Conservation (phyloP, 352 stramenopile genomes). For the Pythium phragmitis region DNA sequence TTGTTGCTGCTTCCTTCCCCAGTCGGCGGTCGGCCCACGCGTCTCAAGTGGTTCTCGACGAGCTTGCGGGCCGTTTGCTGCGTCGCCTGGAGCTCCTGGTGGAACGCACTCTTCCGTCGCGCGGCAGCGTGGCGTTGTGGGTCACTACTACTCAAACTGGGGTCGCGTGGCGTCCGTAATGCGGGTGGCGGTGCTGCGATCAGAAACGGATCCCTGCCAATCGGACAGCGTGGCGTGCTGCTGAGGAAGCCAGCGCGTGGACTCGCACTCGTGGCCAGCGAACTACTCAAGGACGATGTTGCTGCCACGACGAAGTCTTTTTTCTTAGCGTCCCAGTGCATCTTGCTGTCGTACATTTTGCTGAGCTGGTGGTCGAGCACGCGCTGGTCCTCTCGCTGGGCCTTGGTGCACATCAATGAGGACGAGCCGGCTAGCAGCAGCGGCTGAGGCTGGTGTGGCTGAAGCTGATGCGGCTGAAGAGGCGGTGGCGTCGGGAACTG, state of each 20-base stretch:
- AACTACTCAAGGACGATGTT: neutral
- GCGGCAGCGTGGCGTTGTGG: neutral
- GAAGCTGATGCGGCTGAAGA: neutral
- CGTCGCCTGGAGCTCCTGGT: slow-evolving; percentile 22
- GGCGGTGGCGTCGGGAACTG: slow-evolving; percentile 22
- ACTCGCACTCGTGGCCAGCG: neutral
- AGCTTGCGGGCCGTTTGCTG: slow-evolving; percentile 23
- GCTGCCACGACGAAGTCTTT: slow-evolving; percentile 31
- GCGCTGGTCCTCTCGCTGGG: slow-evolving; percentile 21
- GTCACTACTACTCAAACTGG: neutral
- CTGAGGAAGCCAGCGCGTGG: neutral
- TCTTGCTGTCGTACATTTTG: slow-evolving; percentile 40
- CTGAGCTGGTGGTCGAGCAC: slow-evolving; percentile 37
- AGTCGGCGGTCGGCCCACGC: neutral
- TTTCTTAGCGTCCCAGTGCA: slow-evolving; percentile 40
- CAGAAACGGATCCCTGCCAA: neutral
- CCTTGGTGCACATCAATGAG: neutral
- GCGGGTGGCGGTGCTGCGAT: neutral
- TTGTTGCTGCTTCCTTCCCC: neutral
- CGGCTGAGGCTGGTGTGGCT: neutral
- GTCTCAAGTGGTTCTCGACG: slow-evolving; percentile 26
- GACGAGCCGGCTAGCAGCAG: neutral
- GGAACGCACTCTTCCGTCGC: slow-evolving; percentile 8
- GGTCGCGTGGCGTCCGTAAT: neutral
- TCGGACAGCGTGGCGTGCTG: neutral